phyloP scores from a whole-genome alignment of 192 early-diverging fungal genomes.

The Coemansia sp. region DNA sequence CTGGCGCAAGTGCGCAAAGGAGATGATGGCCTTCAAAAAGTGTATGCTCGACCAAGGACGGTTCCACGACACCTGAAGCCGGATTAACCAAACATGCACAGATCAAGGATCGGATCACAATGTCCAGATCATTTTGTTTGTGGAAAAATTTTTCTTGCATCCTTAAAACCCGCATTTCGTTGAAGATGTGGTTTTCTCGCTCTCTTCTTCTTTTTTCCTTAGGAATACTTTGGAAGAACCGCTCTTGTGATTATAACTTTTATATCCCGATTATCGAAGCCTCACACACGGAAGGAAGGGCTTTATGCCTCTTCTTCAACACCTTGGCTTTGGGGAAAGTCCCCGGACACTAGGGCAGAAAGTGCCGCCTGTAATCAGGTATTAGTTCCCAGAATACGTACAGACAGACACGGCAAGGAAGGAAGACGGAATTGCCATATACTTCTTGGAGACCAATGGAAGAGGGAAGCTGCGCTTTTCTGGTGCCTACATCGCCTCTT shows the following conservation, averaged over 20 bases:
- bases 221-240: constrained; percentile 58
- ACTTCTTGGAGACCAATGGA: not conserved
- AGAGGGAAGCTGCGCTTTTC: not conserved
- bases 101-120: too few species aligned
- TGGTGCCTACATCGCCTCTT: not conserved
- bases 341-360: constrained; percentile 57
- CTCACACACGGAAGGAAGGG: constrained; percentile 42
- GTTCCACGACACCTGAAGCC: constrained; percentile 2
- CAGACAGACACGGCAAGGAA: not conserved
- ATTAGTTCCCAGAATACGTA: constrained; percentile 23
- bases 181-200: not conserved
- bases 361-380: constrained; percentile 58
- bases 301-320: not conserved
- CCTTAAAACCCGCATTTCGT: not conserved
- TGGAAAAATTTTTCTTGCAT: not conserved
- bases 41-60: constrained; percentile 60
- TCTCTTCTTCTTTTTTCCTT: constrained; percentile 24
- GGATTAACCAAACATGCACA: not conserved
- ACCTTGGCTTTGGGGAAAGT: constrained; percentile 58
- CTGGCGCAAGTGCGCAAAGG: constrained; percentile 79
- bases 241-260: constrained; percentile 32
- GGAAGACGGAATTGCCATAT: not conserved
- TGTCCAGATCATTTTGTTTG: too few species aligned
- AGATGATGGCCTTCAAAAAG: constrained; percentile 74
- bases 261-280: constrained; percentile 47